Conservation (phyloP, 768 basidiomycete genomes). For the Amanita jacksonii region DNA sequence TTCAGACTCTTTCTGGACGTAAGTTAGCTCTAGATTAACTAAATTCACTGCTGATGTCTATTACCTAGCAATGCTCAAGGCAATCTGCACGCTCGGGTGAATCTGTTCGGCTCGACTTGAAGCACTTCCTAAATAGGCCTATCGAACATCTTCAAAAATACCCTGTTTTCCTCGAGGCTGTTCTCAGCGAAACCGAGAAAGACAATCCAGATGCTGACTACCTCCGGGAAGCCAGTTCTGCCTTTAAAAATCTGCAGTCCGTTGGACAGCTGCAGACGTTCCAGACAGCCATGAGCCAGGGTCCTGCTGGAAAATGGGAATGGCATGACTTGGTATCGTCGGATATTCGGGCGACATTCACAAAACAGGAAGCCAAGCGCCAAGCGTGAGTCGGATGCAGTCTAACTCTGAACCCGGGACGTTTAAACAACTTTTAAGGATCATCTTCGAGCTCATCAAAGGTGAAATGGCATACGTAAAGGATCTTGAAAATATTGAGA, state of each 20-base stretch:
- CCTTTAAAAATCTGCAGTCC: slow-evolving; percentile 74
- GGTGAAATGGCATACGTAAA: slow-evolving; percentile 96
- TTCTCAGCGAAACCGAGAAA: slow-evolving; percentile 69
- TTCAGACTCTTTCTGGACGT: slow-evolving; percentile 86
- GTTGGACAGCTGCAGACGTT: slow-evolving; percentile 81
- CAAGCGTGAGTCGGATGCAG: slow-evolving; percentile 50
- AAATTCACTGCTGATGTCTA: not conserved
- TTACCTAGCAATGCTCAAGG: slow-evolving; percentile 33
- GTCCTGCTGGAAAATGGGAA: slow-evolving; percentile 70
- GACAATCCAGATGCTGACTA: slow-evolving; percentile 82
- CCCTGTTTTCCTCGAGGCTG: slow-evolving; percentile 78
- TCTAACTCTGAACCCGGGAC: not conserved
- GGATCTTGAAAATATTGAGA: slow-evolving; percentile 82
- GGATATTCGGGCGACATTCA: slow-evolving; percentile 47
- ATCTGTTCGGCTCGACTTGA: slow-evolving; percentile 48
- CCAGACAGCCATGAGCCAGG: slow-evolving; percentile 82
- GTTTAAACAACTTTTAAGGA: slow-evolving; percentile 30
- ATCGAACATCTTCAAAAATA: slow-evolving; percentile 83
- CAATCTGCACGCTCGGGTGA: slow-evolving; percentile 26
- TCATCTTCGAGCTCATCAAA: slow-evolving; percentile 92
- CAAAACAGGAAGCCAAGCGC: slow-evolving; percentile 70
- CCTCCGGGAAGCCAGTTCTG: slow-evolving; percentile 65
- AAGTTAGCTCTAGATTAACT: slow-evolving; percentile 14
- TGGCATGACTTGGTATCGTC: slow-evolving; percentile 81
- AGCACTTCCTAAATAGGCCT: slow-evolving; percentile 70